Evolutionary conservation across 192 early-diverging fungal genomes (phyloP).

Genomic region (Linnemannia elongata): DNA sequence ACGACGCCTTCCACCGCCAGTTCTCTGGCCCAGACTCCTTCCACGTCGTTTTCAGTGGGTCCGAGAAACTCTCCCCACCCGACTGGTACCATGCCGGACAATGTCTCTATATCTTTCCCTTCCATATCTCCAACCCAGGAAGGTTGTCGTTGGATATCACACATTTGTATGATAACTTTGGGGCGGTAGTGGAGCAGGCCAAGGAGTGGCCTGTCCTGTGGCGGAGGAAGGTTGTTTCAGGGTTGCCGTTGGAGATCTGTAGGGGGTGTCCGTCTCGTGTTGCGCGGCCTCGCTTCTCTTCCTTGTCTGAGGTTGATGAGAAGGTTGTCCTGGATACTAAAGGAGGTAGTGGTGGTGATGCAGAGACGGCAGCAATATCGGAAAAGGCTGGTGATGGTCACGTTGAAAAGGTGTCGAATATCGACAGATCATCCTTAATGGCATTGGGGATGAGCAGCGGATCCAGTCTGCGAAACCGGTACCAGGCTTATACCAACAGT

Average conservation of each 20-base stretch:
- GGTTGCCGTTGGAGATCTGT: conserved; percentile 35
- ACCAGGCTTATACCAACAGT: neutral
- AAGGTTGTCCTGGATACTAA: neutral
- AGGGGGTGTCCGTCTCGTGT: conserved; percentile 25
- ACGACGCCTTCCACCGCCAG: conserved; percentile 45
- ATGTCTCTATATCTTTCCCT: conserved; percentile 52
- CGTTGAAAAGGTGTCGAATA: neutral
- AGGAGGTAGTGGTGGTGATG: too few species aligned
- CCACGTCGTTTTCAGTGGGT: conserved; percentile 44
- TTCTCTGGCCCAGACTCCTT: conserved; percentile 52
- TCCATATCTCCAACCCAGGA: conserved; percentile 51
- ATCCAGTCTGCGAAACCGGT: conserved; percentile 1
- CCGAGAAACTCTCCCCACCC: conserved; percentile 42
- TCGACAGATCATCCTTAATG: neutral
- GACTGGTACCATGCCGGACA: conserved; percentile 40
- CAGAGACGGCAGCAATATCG: neutral
- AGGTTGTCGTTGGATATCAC: conserved; percentile 38
- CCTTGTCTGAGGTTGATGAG: neutral
- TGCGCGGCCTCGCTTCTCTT: conserved; percentile 20
- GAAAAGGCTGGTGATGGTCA: neutral
- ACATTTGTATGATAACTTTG: conserved; percentile 45
- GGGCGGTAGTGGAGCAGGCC: conserved; percentile 15
- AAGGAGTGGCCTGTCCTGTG: conserved; percentile 29
- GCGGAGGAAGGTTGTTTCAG: conserved; percentile 16
- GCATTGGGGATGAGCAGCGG: neutral